Evolutionary conservation across 371 early-diverging fungal genomes (phyloP), one percentile per base, ranked within the genome.

Genomic region (Mortierella sp.): DNA sequence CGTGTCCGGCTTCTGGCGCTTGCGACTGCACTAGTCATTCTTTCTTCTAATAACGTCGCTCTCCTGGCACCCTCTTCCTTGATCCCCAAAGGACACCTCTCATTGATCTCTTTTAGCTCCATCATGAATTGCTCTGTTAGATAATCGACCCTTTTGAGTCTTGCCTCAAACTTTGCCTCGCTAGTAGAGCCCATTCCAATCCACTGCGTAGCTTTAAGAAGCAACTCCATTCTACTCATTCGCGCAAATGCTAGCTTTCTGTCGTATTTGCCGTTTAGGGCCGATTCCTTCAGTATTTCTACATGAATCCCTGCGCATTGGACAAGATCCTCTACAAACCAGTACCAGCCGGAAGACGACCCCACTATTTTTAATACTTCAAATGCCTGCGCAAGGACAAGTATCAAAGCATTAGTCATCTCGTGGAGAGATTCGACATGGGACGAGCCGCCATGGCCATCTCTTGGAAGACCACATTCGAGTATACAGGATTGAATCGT

Each of bases 321-420:
- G 18, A 76, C 26, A 30, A 84, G 47, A 43, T 84, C 84, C 40
- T 79, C 76, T 0, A 76, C 65, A 57, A 84, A 72, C 80, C 75
- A 84, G 54, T 75, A 79, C 84, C 84, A 84, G 1, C 84, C 84
- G 0, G 73, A 49, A 5, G 20, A 10, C 0, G 39, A 8, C 2
- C 72, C 75, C 3, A 26, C 57, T 3, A 55, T 35, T 0, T 66
- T 62, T 51, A 79, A 11, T 0, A 49, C 80, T 3, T 47, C 30
- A 6, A 43, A 40, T 0, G 79, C 84, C 16, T 67, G 64, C 0
- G 43, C 47, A 2, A 73, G 51, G 4, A 79, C 35, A 4, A 79
- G 4, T 16, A 75, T 14, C 26, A 78, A n/a, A 2, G 63, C 64
- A 14, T 64, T 79, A 0, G 57, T 70, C 20, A 16, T 40, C 20